Base-by-base conservation (phyloP, 2,329 filamentous ascomycete genomes). In the Madurella fahalii region DNA sequence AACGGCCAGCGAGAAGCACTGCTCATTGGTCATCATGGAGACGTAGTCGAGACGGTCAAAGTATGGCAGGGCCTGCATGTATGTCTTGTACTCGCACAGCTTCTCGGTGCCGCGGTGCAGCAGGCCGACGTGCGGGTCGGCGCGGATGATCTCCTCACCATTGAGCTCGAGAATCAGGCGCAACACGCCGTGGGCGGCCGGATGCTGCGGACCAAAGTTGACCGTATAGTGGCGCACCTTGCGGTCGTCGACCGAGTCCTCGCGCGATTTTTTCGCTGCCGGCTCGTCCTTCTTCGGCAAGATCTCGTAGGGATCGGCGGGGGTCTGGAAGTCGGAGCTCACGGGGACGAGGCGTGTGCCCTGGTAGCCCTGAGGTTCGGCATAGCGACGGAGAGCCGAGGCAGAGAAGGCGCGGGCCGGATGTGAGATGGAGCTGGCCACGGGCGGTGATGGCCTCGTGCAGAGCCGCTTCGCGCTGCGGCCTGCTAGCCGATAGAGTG, bases 21-120 rank as follows among this genome's bases (percentile, higher is more conserved):
- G 94, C 81, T 99, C 94, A 75, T 99, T 99, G 68, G 94, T 99
- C 94, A 99, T 99, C 95, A 99, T 99, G 68, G 91, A 96, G 65
- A 96, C 92, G 74, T 99, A 99, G 76, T 99, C 94, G 72, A 99
- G 81, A 65, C 94, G 90, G 77, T 99, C 94, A 72, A 99, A 99
- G 80, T 99, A 99, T 53, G 94, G 94, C 69, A 99, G 80, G 54
- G 94, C 94, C 80, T 99, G 94, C 69, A 97, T 83, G 71, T 99
- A 99, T 65, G 93, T 96, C 82, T 96, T 96, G 83, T 99, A 99
- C 81, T 99, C 94, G 76, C 97, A 97, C 76, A 99, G 84, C 83
- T 99, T 99, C 82, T 99, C 94, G 60, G 94, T 99, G 64, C 94
- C 94, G 67, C 94, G 86, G 75, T 99, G 94, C 68, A 99, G 83